Conservation (phyloP, 495 filamentous ascomycete genomes). For the Viridothelium virens region DNA sequence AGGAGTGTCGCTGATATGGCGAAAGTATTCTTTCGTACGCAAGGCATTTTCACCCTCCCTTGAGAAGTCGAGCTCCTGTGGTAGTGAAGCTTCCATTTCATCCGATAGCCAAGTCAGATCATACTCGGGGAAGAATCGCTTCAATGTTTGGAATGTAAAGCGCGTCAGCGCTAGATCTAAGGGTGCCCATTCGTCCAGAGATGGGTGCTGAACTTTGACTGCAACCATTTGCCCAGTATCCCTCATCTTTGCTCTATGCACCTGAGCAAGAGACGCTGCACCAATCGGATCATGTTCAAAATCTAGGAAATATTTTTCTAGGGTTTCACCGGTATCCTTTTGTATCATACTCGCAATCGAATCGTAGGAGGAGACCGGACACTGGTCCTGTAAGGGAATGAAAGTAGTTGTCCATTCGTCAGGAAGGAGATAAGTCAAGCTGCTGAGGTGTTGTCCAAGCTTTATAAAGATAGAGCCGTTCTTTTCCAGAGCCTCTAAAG, state of each 20-base stretch:
- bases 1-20: conserved; percentile 57
- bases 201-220: conserved; percentile 94
- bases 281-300: conserved; percentile 78
- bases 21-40: conserved; percentile 70
- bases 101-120: conserved; percentile 91
- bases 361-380: conserved; percentile 84
- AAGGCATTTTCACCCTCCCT: conserved; percentile 82
- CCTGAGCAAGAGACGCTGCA: conserved; percentile 89
- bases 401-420: conserved; percentile 94
- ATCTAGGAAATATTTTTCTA: conserved; percentile 73
- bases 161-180: conserved; percentile 79
- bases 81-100: conserved; percentile 86
- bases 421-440: conserved; percentile 93
- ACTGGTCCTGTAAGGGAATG: conserved; percentile 91
- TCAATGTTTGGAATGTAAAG: conserved; percentile 84
- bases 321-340: conserved; percentile 68
- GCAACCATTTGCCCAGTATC: conserved; percentile 86
- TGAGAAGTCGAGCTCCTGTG: conserved; percentile 84
- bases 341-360: conserved; percentile 81
- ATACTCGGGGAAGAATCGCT: conserved; percentile 92
- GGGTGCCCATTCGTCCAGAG: conserved; percentile 82
- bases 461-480: conserved; percentile 99
- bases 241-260: conserved; percentile 80
- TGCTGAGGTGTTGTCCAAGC: conserved; percentile 89
- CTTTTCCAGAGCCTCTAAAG: conserved; percentile 76